Conservation (phyloP, 495 filamentous ascomycete genomes). For the Lophiostoma macrostomum region DNA sequence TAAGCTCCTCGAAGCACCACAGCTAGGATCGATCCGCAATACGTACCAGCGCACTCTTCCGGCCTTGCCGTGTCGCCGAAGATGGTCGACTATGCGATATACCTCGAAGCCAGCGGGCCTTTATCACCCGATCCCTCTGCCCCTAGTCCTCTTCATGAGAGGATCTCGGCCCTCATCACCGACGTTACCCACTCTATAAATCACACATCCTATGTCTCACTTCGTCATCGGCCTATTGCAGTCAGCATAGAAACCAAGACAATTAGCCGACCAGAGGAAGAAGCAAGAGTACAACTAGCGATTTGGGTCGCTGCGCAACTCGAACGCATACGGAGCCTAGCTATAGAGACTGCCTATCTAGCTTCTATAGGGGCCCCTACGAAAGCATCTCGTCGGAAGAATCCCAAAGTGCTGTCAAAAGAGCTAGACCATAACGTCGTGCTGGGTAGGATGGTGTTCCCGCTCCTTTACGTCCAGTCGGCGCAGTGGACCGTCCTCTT, state of each 20-base stretch:
- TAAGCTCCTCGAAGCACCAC: slow-evolving; percentile 3
- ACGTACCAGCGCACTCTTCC: not conserved
- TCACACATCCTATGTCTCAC: slow-evolving; percentile 18
- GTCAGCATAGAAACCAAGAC: slow-evolving; percentile 27
- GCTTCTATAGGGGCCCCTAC: not conserved
- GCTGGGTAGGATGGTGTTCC: not conserved
- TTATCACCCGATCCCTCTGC: too few relatives aligned
- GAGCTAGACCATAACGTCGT: not conserved
- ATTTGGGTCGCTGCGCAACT: slow-evolving; percentile 23
- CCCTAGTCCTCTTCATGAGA: not conserved
- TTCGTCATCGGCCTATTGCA: slow-evolving; percentile 20
- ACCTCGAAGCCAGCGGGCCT: not conserved
- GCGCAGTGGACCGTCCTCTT: not conserved
- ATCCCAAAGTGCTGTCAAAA: not conserved
- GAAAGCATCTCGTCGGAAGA: not conserved
- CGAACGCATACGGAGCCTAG: slow-evolving; percentile 4
- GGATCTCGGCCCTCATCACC: slow-evolving; percentile 9
- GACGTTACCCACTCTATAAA: slow-evolving; percentile 20
- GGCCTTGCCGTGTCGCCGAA: not conserved
- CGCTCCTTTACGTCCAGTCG: not conserved
- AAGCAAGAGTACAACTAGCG: slow-evolving; percentile 21
- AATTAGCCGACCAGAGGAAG: slow-evolving; percentile 24
- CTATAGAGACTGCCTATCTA: not conserved
- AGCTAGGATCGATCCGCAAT: slow-evolving; percentile 5
- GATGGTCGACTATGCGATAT: slow-evolving; percentile 4